Base-by-base conservation (phyloP, 1,284 basidiomycete species). In the Ustilago loliicola region DNA sequence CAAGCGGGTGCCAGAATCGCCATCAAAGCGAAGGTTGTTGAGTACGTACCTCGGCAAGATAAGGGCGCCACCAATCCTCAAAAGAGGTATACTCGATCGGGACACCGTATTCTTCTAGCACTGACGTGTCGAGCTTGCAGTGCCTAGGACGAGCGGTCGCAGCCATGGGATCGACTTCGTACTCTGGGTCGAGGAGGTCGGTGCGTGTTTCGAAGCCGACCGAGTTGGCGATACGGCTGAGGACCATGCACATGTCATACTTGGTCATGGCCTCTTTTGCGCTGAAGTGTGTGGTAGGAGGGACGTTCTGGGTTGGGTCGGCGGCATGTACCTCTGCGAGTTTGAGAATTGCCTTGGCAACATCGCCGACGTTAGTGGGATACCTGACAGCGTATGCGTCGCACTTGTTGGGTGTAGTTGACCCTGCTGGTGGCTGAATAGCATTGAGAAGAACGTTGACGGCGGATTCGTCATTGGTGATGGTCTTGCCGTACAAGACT, bases 331-430 rank as follows among this genome's bases (percentile, higher is more conserved):
- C 58, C 23, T 64, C 82, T 64, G 71, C 36, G 15, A 89, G 82
- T 59, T 87, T 86, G 63, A 86, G 83, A 36, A 89, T 79, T 5
- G 87, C 86, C 6, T 84, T 80, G 8, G 87, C 88, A 34, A 89
- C 87, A 67, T 89, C 88, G 23, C 77, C 80, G 9, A 89, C 88
- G 66, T 87, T 87, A 15, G 89, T 89, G 2, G 89, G 89, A 79
- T 88, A 89, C 45, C 89, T 88, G 7, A 88, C 88, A 4, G 86
- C 87, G 63, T 88, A 87, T 3, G 79, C 81, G 45, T 82, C 81
- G 72, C 68, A 80, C 64, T 79, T 77, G 25, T 77, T 66, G 30
- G 60, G 51, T 5, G 34, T n/a, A 1, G 30, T 27, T 1, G 66
- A 56, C 55, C 63, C 64, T 2, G 55, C 23, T n/a, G 65, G 62